These are phyloP conservation scores for Salix exigua DNA, from an alignment of 345 rosid species.

Conservation along the genomic window DNA sequence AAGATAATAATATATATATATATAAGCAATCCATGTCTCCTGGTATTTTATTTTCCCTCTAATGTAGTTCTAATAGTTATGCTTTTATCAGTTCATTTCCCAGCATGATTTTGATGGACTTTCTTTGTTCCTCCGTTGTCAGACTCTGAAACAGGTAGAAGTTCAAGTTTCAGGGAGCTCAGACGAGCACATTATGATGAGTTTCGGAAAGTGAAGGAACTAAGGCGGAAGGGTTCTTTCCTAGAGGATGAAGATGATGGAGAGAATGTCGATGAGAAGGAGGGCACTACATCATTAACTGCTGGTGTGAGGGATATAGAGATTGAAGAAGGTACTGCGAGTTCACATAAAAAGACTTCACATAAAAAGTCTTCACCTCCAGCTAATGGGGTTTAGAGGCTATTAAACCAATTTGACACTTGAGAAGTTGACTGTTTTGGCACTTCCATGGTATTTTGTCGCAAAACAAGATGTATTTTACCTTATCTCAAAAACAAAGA, in stretches of 20 bases:
- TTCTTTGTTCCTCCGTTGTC: constrained; percentile 3
- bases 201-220: constrained; percentile 76
- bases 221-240: constrained; percentile 58
- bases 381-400: constrained; percentile 28
- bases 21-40: not conserved
- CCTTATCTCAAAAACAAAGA: not conserved
- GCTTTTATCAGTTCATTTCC: not conserved
- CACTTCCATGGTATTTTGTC: constrained; percentile 1
- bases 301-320: constrained; percentile 42
- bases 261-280: constrained; percentile 14
- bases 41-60: not conserved
- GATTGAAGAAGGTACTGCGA: constrained; percentile 37
- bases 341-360: not conserved
- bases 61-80: not conserved
- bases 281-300: constrained; percentile 36
- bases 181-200: constrained; percentile 87
- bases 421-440: constrained; percentile 6
- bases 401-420: not conserved
- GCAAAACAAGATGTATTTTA: not conserved
- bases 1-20: no score
- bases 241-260: constrained; percentile 65
- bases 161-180: constrained; percentile 63
- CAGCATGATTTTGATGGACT: not conserved
- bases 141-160: constrained; percentile 44
- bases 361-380: constrained; percentile 27